These are phyloP conservation scores for Tetracladium maxilliforme DNA, from an alignment of 2,329 filamentous ascomycete genomes.

Conservation along the genomic window DNA sequence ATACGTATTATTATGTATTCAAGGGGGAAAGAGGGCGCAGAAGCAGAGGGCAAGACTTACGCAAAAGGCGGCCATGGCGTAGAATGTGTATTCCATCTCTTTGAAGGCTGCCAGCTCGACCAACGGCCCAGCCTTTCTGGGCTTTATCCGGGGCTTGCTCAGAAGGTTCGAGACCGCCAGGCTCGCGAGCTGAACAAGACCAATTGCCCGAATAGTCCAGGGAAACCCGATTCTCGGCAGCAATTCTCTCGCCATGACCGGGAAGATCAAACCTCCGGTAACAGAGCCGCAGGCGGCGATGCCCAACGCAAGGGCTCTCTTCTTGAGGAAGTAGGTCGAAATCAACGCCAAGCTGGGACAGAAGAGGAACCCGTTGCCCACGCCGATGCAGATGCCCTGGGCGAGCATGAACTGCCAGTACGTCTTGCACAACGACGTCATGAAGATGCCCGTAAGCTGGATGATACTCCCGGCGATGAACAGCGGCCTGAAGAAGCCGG, in stretches of 20 bases:
- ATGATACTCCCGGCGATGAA: constrained; percentile 19
- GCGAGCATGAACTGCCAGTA: constrained; percentile 24
- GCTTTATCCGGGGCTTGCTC: constrained; percentile 20
- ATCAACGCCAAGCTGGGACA: constrained; percentile 18
- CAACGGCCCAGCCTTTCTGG: constrained; percentile 19
- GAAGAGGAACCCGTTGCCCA: constrained; percentile 21
- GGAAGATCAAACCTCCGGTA: constrained; percentile 25
- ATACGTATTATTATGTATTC: not conserved
- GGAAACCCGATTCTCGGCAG: constrained; percentile 22
- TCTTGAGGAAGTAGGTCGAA: constrained; percentile 20
- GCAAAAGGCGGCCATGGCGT: constrained; percentile 20
- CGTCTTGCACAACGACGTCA: constrained; percentile 18
- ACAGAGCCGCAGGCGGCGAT: constrained; percentile 17
- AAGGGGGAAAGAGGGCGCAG: constrained; percentile 1
- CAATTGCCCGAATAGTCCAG: constrained; percentile 26
- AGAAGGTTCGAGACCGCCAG: constrained; percentile 17
- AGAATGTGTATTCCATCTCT: constrained; percentile 25
- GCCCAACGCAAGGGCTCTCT: constrained; percentile 17
- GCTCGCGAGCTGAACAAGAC: constrained; percentile 24
- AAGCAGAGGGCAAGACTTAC: constrained; percentile 5
- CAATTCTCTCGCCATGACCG: constrained; percentile 22
- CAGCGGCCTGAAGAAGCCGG: constrained; percentile 22
- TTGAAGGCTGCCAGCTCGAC: constrained; percentile 26
- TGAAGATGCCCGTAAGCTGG: constrained; percentile 21
- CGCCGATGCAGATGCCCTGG: constrained; percentile 21